These are phyloP conservation scores for Viola odorata DNA, from an alignment of 345 rosid genomes.

Conservation along the genomic window DNA sequence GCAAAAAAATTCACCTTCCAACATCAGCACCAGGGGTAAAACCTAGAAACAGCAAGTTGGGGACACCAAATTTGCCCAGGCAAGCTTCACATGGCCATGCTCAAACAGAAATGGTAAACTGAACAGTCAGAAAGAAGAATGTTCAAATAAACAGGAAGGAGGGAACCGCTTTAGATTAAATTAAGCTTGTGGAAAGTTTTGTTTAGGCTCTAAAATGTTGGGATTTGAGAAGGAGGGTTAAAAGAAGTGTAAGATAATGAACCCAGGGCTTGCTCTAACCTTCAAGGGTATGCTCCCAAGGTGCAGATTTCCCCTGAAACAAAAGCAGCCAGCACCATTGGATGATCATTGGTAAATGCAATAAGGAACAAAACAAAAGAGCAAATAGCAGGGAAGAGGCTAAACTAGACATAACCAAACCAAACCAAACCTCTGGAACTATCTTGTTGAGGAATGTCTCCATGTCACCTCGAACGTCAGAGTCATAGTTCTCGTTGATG, in stretches of 20 bases:
- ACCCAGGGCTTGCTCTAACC: slow-evolving; percentile 40
- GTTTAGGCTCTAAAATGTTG: no score
- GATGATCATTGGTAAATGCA: neutral
- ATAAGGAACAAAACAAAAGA: neutral
- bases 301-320: slow-evolving; percentile 77
- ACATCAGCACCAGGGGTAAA: neutral
- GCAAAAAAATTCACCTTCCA: slow-evolving; percentile 27
- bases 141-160: no score
- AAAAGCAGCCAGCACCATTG: slow-evolving; percentile 5
- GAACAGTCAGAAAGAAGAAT: no score
- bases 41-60: no score
- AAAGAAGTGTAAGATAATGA: no score
- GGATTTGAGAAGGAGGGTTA: no score
- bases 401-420: neutral
- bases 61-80: no score
- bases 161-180: no score
- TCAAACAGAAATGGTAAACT: no score
- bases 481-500: slow-evolving; percentile 90
- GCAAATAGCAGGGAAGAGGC: neutral
- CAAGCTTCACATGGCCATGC: no score
- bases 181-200: no score
- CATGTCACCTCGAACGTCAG: slow-evolving; percentile 88
- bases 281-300: slow-evolving; percentile 96
- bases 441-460: slow-evolving; percentile 89
- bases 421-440: slow-evolving; percentile 68